These are phyloP conservation scores for Ettlia oleoabundans DNA, from an alignment of 139 green algal genomes.

Conservation along the genomic window DNA sequence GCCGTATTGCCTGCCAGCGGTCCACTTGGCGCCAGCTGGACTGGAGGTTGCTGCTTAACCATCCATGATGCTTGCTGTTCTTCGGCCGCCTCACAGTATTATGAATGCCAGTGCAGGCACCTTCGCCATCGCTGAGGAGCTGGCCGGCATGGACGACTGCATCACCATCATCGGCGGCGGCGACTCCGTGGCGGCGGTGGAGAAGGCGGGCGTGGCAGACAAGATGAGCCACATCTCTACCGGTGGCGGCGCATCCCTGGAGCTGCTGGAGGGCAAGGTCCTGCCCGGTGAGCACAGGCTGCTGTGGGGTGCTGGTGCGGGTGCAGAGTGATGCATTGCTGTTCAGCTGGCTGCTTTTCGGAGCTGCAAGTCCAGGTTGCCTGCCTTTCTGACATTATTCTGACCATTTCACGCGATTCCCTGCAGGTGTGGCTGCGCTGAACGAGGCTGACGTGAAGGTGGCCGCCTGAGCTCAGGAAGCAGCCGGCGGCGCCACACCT, in stretches of 20 bases:
- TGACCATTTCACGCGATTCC: neutral
- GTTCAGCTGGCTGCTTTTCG: neutral
- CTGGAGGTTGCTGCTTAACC: no score
- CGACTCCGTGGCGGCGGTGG: slow-evolving; percentile 98
- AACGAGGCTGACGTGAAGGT: no score
- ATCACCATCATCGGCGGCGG: slow-evolving; percentile 99
- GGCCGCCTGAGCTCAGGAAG: slow-evolving; percentile 8
- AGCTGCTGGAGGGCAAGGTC: slow-evolving; percentile 99
- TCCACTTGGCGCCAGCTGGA: no score
- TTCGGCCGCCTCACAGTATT: no score
- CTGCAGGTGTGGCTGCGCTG: slow-evolving; percentile 36
- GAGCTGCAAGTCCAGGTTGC: neutral
- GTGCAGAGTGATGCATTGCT: neutral
- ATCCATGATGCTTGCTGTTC: no score
- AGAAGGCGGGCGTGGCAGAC: slow-evolving; percentile 94
- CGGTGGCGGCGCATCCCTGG: slow-evolving; percentile 94
- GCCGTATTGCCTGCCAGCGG: no score
- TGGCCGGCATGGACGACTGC: slow-evolving; percentile 41
- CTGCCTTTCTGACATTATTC: neutral
- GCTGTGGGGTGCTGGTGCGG: neutral
- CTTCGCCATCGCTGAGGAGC: slow-evolving; percentile 35
- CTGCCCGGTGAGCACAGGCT: slow-evolving; percentile 79
- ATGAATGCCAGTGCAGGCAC: slow-evolving; percentile 38
- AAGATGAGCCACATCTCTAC: slow-evolving; percentile 97
- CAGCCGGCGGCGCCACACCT: neutral